phyloP scores from a whole-genome alignment of 2,329 filamentous ascomycete species.

The Akanthomyces uredinophilus region DNA sequence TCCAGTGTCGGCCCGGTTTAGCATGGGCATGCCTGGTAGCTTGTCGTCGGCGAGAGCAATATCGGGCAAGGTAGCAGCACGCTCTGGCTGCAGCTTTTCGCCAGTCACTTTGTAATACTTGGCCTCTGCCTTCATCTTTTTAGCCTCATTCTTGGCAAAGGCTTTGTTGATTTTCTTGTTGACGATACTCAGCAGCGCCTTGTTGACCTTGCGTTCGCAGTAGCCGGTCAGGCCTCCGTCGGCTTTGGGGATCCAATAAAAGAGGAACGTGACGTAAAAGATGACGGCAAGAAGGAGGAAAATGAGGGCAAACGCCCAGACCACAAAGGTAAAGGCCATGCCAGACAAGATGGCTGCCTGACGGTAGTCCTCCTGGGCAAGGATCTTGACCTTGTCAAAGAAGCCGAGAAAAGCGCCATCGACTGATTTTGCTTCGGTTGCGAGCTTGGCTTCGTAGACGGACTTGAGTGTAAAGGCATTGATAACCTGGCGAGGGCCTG shows the following conservation, averaged over 20 bases:
- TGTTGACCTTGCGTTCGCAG: conserved; percentile 88
- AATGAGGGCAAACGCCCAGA: conserved; percentile 81
- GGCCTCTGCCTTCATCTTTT: conserved; percentile 46
- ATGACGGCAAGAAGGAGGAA: conserved; percentile 68
- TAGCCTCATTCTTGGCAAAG: conserved; percentile 69
- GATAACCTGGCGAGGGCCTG: conserved; percentile 85
- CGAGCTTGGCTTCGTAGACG: conserved; percentile 72
- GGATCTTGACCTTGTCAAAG: conserved; percentile 71
- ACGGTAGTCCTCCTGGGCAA: conserved; percentile 68
- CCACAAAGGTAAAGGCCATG: conserved; percentile 86
- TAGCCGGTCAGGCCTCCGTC: conserved; percentile 80
- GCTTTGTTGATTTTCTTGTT: conserved; percentile 83
- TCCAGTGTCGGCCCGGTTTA: conserved; percentile 56
- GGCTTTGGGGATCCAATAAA: conserved; percentile 78
- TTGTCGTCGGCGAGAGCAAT: conserved; percentile 39
- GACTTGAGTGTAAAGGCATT: conserved; percentile 87
- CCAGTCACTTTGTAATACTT: conserved; percentile 49
- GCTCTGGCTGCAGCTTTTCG: conserved; percentile 43
- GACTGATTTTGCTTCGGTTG: conserved; percentile 44
- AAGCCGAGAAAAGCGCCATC: conserved; percentile 67
- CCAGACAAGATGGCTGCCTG: conserved; percentile 80
- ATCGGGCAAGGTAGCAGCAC: conserved; percentile 64
- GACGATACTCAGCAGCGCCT: conserved; percentile 77
- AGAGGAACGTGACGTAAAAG: conserved; percentile 84
- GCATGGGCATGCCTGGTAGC: conserved; percentile 52